Evolutionary conservation across 257 asterid genomes (phyloP).

Genomic region (Solanum arcanum): DNA sequence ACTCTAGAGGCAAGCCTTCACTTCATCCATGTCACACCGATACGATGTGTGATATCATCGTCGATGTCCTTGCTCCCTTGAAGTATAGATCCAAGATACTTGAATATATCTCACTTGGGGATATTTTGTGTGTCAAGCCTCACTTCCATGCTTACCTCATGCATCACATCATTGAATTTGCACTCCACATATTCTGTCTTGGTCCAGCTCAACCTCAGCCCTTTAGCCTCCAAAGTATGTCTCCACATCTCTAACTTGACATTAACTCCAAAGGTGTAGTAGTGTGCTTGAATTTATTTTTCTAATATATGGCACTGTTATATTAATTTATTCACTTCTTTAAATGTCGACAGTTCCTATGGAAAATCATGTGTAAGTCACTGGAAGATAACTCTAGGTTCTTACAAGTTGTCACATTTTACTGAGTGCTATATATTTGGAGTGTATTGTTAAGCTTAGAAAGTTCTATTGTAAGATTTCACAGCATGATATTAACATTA

Average conservation of each 20-base stretch:
- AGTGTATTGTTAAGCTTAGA: not conserved
- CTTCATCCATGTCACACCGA: not conserved
- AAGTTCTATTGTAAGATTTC: not conserved
- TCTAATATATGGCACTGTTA: not conserved
- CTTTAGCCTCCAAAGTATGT: not conserved
- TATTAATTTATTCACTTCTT: not conserved
- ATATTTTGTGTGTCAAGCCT: not conserved
- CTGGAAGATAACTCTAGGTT: not conserved
- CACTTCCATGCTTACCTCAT: not conserved
- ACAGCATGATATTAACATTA: slow-evolving; percentile 3
- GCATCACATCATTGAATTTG: not conserved
- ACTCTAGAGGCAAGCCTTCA: not conserved
- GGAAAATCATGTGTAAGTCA: not conserved
- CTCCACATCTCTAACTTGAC: not conserved
- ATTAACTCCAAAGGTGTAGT: not conserved
- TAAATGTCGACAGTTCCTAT: not conserved
- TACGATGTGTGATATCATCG: not conserved
- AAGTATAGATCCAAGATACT: not conserved
- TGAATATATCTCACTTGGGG: not conserved
- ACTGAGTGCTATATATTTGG: not conserved
- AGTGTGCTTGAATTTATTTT: not conserved
- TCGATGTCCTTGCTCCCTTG: not conserved
- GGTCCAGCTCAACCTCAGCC: not conserved
- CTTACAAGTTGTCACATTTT: not conserved
- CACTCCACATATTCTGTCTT: not conserved